Base-by-base conservation (phyloP, 441 rosid species). In the Adansonia madagascariensis region DNA sequence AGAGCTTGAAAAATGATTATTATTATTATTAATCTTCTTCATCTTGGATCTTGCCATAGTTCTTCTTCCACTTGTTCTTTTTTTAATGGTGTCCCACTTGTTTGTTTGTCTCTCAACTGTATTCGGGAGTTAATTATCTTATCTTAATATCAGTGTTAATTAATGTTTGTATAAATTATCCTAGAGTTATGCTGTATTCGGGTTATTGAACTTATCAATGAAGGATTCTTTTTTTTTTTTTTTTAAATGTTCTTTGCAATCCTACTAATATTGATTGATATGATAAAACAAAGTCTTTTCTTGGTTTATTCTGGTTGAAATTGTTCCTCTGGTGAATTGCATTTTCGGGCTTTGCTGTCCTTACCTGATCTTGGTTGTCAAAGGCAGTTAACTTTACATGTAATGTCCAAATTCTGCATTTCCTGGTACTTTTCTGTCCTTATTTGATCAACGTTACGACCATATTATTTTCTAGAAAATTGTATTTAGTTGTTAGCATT, bases 1-100 rank as follows among this genome's bases (percentile, higher is more conserved):
- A 91, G 88, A 75, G 70, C 83, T 76, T 94, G 81, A 55, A 55
- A 0, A 14, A 56, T 17, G 52, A n/a, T 41, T n/a, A 43, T 10
- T n/a, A n/a, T n/a, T n/a, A n/a, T n/a, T n/a, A n/a, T n/a, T n/a
- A n/a, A n/a, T n/a, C n/a, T n/a, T 60, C 44, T 27, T 46, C 22
- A 59, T 35, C 8, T 10, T 39, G 22, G 3, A 22, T 75, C 14
- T n/a, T 67, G 27, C 27, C 27, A 61, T 14, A 20, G 62, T 57
- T n/a, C n/a, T 46, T 65, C 41, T 66, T 60, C 47, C 44, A 74
- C 67, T 14, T 64, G 31, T 74, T 53, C 73, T 15, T 6, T 24
- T 70, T n/a, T n/a, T n/a, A n/a, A n/a, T n/a, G n/a, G 61, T 71
- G 81, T 74, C 73, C 12, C 14, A 3, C 35, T 59, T 20, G 14